Percentiles rank a stretch among this genome's conserved stretches.
Evolutionary conservation across 1,139 yeast species (phyloP).

Genomic region (Kodamaea ohmeri): DNA sequence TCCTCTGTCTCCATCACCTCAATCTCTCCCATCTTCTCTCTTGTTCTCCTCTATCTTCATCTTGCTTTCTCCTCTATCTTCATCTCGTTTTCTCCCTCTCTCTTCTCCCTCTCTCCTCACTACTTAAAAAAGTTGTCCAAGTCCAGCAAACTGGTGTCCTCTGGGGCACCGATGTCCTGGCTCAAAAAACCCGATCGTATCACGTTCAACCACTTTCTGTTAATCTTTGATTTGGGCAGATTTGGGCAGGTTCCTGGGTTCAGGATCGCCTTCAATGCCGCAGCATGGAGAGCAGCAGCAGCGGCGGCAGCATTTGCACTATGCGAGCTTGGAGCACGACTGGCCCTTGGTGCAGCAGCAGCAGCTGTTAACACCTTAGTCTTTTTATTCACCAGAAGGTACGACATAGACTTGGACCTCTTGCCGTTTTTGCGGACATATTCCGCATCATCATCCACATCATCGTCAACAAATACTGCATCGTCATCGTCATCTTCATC

Average conservation of each 20-base stretch:
- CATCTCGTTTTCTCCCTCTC: neutral
- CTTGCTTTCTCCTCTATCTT: neutral
- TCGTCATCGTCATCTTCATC: conserved; percentile 35
- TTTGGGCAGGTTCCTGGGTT: conserved; percentile 27
- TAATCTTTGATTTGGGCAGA: conserved; percentile 26
- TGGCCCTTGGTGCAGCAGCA: conserved; percentile 79
- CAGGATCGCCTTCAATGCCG: conserved; percentile 56
- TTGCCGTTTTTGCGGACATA: conserved; percentile 43
- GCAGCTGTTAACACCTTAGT: conserved; percentile 66
- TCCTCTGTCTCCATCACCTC: neutral
- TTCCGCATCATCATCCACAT: conserved; percentile 28
- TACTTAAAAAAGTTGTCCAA: conserved; percentile 57
- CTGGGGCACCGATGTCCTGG: conserved; percentile 76
- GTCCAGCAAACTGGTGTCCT: conserved; percentile 70
- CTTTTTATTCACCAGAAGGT: conserved; percentile 47
- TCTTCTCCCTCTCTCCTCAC: neutral
- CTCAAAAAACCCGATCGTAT: conserved; percentile 71
- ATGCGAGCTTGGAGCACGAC: conserved; percentile 54
- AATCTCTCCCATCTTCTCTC: neutral
- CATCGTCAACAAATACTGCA: conserved; percentile 45
- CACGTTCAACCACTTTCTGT: conserved; percentile 66
- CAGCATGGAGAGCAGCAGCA: conserved; percentile 72
- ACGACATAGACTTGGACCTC: conserved; percentile 65
- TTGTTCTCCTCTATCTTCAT: neutral
- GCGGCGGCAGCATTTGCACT: conserved; percentile 67